These are phyloP conservation scores for Colletotrichum graminicola DNA, from an alignment of 2,329 filamentous ascomycete genomes.

Conservation along the genomic window DNA sequence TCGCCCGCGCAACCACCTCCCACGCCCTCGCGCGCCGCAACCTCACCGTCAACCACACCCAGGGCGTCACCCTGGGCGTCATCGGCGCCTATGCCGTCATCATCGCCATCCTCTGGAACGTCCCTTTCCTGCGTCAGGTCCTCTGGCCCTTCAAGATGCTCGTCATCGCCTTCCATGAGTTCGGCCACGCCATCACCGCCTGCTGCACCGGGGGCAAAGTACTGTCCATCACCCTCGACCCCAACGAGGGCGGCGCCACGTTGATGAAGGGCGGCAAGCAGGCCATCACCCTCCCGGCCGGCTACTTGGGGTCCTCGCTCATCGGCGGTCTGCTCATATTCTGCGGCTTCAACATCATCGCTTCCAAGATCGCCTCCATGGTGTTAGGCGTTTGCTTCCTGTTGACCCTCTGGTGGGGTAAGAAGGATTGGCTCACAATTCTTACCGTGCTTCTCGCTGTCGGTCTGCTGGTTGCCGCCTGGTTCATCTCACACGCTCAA, in stretches of 20 bases:
- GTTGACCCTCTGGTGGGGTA: slow-evolving; percentile 85
- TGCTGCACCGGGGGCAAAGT: slow-evolving; percentile 80
- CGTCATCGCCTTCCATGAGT: slow-evolving; percentile 86
- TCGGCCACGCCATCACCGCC: slow-evolving; percentile 80
- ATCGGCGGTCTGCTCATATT: slow-evolving; percentile 84
- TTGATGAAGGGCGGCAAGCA: slow-evolving; percentile 80
- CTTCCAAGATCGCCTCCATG: slow-evolving; percentile 82
- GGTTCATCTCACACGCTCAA: slow-evolving; percentile 84
- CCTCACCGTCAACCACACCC: slow-evolving; percentile 73
- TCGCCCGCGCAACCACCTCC: slow-evolving; percentile 32
- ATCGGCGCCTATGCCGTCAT: slow-evolving; percentile 77
- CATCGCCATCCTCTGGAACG: slow-evolving; percentile 83
- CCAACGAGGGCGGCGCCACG: slow-evolving; percentile 79
- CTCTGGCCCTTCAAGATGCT: slow-evolving; percentile 91
- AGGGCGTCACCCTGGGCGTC: slow-evolving; percentile 77
- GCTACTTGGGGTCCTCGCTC: slow-evolving; percentile 81
- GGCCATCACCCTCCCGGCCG: slow-evolving; percentile 80
- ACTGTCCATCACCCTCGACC: slow-evolving; percentile 80
- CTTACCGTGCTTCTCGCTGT: slow-evolving; percentile 77
- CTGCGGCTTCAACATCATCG: slow-evolving; percentile 84
- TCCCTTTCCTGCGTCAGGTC: slow-evolving; percentile 80
- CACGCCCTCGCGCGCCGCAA: slow-evolving; percentile 61
- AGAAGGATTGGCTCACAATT: slow-evolving; percentile 83
- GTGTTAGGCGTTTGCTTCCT: slow-evolving; percentile 80
- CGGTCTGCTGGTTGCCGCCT: slow-evolving; percentile 78